These are phyloP conservation scores for Amphicarpaea edgeworthii DNA, from an alignment of 306 rosid species.

Conservation along the genomic window DNA sequence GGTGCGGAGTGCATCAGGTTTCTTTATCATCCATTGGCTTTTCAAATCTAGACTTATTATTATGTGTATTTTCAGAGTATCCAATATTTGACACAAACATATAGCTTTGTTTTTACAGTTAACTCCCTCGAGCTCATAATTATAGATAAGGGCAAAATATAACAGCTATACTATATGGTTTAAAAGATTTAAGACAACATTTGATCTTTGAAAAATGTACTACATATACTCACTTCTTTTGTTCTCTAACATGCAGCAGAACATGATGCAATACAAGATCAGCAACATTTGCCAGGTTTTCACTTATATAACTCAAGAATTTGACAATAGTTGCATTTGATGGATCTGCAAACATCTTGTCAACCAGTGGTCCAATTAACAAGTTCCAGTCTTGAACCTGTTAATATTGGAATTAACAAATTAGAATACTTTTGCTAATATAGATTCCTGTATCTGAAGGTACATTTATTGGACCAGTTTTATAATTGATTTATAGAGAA, in stretches of 20 bases:
- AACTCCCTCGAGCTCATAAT: constrained; percentile 17
- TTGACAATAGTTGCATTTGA: constrained; percentile 80
- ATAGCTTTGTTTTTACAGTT: constrained; percentile 13
- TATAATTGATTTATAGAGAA: constrained; percentile 13
- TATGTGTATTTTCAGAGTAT: constrained; percentile 7
- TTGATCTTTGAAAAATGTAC: constrained; percentile 18
- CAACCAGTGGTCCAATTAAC: constrained; percentile 79
- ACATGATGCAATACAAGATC: constrained; percentile 71
- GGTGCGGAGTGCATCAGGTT: not conserved
- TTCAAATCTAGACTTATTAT: constrained; percentile 9
- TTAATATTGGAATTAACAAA: constrained; percentile 36
- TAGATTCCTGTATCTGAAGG: constrained; percentile 14
- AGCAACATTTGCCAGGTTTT: constrained; percentile 69
- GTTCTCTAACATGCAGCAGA: constrained; percentile 67
- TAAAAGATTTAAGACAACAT: constrained; percentile 23
- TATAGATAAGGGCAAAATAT: constrained; percentile 2
- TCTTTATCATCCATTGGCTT: constrained; percentile 14
- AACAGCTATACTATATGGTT: constrained; percentile 8
- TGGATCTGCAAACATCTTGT: constrained; percentile 91
- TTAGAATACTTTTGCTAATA: constrained; percentile 4
- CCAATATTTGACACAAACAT: not conserved
- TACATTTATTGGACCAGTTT: constrained; percentile 8
- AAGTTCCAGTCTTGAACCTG: constrained; percentile 85
- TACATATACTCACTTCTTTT: constrained; percentile 64
- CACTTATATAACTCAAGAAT: constrained; percentile 79